Evolutionary conservation across 2,329 filamentous ascomycete genomes (phyloP), one percentile per base, ranked within the genome.

Genomic region (Podosphaera fusca): DNA sequence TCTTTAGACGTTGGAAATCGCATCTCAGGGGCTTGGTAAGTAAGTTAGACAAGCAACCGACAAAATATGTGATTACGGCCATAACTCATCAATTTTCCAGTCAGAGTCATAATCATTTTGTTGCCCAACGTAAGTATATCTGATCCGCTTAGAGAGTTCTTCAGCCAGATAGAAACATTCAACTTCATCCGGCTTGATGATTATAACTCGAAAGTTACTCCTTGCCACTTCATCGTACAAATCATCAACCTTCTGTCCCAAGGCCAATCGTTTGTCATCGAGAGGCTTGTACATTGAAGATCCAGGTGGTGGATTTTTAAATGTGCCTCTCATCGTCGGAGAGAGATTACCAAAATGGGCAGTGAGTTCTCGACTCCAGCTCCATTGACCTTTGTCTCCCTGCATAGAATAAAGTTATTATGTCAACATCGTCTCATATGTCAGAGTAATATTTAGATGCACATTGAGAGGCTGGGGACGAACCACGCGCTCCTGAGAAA

Each of bases 301-400:
- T 0, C 85, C 85, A 0, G 85, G 83, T 4, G 77, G 73, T 66
- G 92, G 77, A 67, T 84, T 80, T 69, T 60, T 63, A 49, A 88
- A 89, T 7, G 78, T 76, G 8, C 84, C 84, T 67, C 89, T 77
- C 81, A 95, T 87, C 0, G 74, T 72, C 5, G 90, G 90, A 62
- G 79, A 83, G 63, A 92, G 70, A 68, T 95, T 95, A 29, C 87
- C 90, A 76, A 95, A 96, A 68, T 92, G 86, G 54, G 79, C 85
- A 55, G 85, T 88, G 42, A 95, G 69, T 70, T 95, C 88, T 60
- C 74, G 82, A 52, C 72, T 71, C 83, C 87, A 95, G 62, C 78
- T 84, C 87, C 88, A 67, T 21, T 38, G 50, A 12, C 64, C 62
- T 56, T 63, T 63, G 10, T 66, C 66, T 5, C 66, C 21, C 63